A percentile compares a stretch with the other conserved stretches of the same genome.
phyloP scores from a whole-genome alignment of 2,329 filamentous ascomycete genomes.

The Graphilbum fragrans region DNA sequence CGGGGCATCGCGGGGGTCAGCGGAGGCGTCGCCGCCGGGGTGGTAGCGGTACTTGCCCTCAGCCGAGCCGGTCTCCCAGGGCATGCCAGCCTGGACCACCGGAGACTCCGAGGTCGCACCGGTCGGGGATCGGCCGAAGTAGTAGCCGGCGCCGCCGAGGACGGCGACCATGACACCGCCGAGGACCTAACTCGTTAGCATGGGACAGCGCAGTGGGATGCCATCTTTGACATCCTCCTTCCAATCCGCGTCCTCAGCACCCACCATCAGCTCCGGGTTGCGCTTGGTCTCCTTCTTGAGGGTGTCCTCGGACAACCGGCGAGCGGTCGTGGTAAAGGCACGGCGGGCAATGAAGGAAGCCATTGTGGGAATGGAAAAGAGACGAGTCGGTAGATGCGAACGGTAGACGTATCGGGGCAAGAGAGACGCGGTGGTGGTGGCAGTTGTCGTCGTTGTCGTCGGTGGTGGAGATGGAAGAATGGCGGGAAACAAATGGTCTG shows the following conservation, averaged over 20 bases:
- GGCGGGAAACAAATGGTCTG: neutral
- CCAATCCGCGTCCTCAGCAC: constrained; percentile 16
- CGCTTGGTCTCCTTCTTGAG: constrained; percentile 48
- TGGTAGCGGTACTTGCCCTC: constrained; percentile 66
- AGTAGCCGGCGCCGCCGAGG: constrained; percentile 80
- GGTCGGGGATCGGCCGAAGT: constrained; percentile 80
- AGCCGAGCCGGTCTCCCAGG: constrained; percentile 65
- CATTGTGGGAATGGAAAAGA: constrained; percentile 4
- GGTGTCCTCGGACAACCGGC: constrained; percentile 29
- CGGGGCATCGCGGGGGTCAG: constrained; percentile 75
- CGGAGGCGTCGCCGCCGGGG: constrained; percentile 70
- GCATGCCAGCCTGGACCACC: constrained; percentile 69
- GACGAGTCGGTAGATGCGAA: neutral
- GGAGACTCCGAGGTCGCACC: constrained; percentile 67
- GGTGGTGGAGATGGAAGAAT: neutral
- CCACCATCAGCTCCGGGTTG: constrained; percentile 34
- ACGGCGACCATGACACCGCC: constrained; percentile 82
- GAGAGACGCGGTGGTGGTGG: neutral
- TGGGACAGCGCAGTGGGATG: constrained; percentile 7
- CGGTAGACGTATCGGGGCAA: neutral
- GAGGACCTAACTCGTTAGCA: constrained; percentile 53
- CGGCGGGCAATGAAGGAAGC: constrained; percentile 42
- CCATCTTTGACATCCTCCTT: neutral
- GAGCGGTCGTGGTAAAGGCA: constrained; percentile 40
- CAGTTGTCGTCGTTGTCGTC: neutral